Base-by-base conservation (phyloP, 1,284 basidiomycete species). In the Puccinia sorghi region DNA sequence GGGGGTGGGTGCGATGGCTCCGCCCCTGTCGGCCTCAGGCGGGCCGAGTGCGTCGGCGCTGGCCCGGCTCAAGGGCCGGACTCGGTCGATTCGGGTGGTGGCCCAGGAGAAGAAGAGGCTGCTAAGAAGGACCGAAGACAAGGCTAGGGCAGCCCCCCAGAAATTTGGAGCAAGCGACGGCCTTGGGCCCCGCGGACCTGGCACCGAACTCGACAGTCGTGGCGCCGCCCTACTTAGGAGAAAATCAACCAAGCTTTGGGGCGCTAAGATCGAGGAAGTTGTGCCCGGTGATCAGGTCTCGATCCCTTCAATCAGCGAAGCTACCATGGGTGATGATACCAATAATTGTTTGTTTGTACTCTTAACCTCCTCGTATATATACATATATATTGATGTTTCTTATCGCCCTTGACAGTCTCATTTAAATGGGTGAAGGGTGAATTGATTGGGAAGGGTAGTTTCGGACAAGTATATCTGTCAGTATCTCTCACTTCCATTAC, bases 381-480 rank as follows among this genome's bases (percentile, higher is more conserved):
- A 46, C 8, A 17, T 17, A 12, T 17, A 46, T 52, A 13, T 52
- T 71, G 37, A 15, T 64, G 25, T 78, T 50, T 57, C 0, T 50
- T 41, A 17, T 17, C 43, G 6, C 2, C 15, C 2, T 17, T 43
- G 52, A 20, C 20, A 93, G 92, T 90, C 59, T 94, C 95, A 52
- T 96, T 98, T 88, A 95, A 95, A 84, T 99, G 97, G 96, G 93
- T 98, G 72, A 93, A 96, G 83, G 97, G 97, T 80, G 94, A 97
- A 85, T 87, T 97, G 61, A 97, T 99, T 81, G 97, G 97, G 57
- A 94, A 93, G 83, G 97, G 97, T 32, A 97, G 94, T 4, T 99
- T 95, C 83, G 96, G 96, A 8, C 90, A 92, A 70, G 97, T 99
- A 41, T 99, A 97, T 83, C 89, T 98, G 77, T 79, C 27, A 39